Evolutionary conservation across 176 grass and related monocot species (phyloP), one percentile per base, ranked within the genome.

Genomic region (Carex littledalei): DNA sequence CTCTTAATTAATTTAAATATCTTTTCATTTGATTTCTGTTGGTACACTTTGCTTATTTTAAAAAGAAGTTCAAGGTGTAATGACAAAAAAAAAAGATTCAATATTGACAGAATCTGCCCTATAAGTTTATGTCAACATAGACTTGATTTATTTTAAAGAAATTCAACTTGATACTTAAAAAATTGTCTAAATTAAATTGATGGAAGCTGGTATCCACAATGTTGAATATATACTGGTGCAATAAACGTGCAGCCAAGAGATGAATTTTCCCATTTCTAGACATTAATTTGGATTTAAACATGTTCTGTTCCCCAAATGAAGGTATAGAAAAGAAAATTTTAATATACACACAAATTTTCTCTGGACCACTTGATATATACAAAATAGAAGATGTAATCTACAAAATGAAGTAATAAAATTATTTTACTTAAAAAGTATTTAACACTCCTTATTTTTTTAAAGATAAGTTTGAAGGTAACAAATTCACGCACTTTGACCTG

Each of bases 241-340:
- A 24, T 9, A 77, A 77, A 77, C 72, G 72, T 77, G 72, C 72
- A 76, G 11, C 20, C 10, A 76, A 76, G 47, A 54, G 72, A 77
- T 77, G 3, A 17, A n/a, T 49, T 73, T 31, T 31, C 47, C 5
- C 14, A 29, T 77, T 54, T 26, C 59, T 22, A 62, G n/a, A 9
- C 59, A 62, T 62, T 62, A 62, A 22, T 62, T 62, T 62, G 59
- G n/a, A 8, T 62, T 62, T 22, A 22, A 20, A 62, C n/a, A 62
- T 62, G 59, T 21, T 62, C 6, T 62, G 59, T 62, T 62, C 17
- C 60, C 71, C 72, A 76, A 10, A 53, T 6, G 21, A 76, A 52
- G 47, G 4, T 54, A 54, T 31, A 53, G 18, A 54, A 24, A 15
- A 29, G 3, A 73, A 73, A 49, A 13, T 26, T 53, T 53, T 53